Base-by-base conservation (phyloP, 768 basidiomycete species). In the Suillus plorans region DNA sequence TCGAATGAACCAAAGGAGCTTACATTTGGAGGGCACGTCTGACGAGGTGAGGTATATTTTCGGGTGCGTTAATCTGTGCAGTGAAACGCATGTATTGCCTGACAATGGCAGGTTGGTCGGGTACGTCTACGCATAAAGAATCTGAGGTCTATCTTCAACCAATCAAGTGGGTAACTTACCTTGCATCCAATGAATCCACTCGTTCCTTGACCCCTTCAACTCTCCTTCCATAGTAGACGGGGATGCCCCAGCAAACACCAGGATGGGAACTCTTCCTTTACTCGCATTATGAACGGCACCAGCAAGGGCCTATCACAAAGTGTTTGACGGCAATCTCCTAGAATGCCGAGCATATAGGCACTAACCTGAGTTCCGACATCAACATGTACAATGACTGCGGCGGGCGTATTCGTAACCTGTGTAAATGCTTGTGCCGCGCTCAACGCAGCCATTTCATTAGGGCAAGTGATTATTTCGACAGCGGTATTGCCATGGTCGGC, bases 391-490 rank as follows among this genome's bases (percentile, higher is more conserved):
- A 91, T 87, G 4, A 91, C 88, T 0, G 86, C 88, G 0, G 90
- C 89, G 0, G 89, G 88, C 64, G 79, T 86, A 0, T 88, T 88
- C 0, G 85, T 85, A 2, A 84, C 84, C 67, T 89, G 86, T 0
- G 85, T 85, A 68, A 87, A 91, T 1, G 88, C 90, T 62, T 91
- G 90, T 0, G 90, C 90, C 14, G 87, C 86, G 66, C 84, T 88
- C 50, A 91, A 72, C 0, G 87, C 90, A 5, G 90, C 90, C 86
- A 90, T 90, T 70, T 92, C 90, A 63, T 89, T 90, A 0, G 90
- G 89, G 64, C 86, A 89, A 3, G 86, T 90, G 25, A 91, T 78
- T 57, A 92, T 82, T 64, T 80, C 73, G n/a, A 84, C 80, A 3
- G 74, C 61, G 1, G 84, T 82, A 25, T 73, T 66, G 3, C 80